phyloP scores from a whole-genome alignment of 2,329 filamentous ascomycete genomes.

The Aureobasidium sp. region DNA sequence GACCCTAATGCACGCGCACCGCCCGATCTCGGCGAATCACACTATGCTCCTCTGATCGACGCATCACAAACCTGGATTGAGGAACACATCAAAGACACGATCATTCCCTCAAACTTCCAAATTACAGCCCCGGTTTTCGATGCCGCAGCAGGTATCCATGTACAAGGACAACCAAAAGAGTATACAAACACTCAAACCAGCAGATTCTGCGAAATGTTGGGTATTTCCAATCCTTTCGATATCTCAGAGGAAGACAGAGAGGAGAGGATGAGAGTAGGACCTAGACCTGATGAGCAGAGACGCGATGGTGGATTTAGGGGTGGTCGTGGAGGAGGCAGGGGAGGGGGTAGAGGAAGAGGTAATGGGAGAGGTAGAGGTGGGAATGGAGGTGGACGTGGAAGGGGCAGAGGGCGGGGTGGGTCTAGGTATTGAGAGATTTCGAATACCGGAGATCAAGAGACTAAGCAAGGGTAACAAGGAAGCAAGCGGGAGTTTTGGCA shows the following conservation, averaged over 20 bases:
- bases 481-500: no score
- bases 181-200: slow-evolving; percentile 90
- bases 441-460: no score
- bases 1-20: slow-evolving; percentile 60
- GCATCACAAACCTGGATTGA: slow-evolving; percentile 83
- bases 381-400: neutral
- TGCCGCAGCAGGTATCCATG: slow-evolving; percentile 60
- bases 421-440: neutral
- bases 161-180: slow-evolving; percentile 74
- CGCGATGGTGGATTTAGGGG: slow-evolving; percentile 28
- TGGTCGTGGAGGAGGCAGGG: slow-evolving; percentile 25
- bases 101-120: slow-evolving; percentile 81
- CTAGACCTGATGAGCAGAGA: slow-evolving; percentile 46
- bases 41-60: slow-evolving; percentile 74
- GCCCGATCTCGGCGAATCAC: slow-evolving; percentile 70
- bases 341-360: slow-evolving; percentile 23
- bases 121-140: slow-evolving; percentile 79
- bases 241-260: slow-evolving; percentile 75
- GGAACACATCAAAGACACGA: slow-evolving; percentile 73
- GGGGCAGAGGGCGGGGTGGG: neutral
- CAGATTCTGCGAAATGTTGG: slow-evolving; percentile 82
- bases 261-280: slow-evolving; percentile 63
- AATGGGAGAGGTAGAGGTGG: slow-evolving; percentile 23
- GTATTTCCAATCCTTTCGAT: slow-evolving; percentile 80
- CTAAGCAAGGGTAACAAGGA: neutral